Evolutionary conservation across 148 eudicot species (phyloP).

Genomic region (Rhododendron mucronatum): DNA sequence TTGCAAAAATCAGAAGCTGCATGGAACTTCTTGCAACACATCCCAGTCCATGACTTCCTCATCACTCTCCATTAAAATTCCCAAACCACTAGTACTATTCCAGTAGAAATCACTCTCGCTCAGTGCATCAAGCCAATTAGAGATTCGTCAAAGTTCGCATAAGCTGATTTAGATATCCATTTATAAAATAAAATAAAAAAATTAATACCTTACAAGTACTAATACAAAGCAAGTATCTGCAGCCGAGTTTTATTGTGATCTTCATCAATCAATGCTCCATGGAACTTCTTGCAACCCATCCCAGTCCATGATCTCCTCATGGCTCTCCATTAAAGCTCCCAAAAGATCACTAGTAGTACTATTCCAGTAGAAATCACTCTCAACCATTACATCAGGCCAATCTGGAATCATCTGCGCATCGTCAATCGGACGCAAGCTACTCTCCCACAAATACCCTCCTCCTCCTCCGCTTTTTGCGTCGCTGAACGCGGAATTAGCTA

Average conservation of each 20-base stretch:
- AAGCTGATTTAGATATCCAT: not conserved
- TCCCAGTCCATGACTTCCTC: not conserved
- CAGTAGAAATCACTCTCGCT: not conserved
- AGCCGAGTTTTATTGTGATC: not conserved
- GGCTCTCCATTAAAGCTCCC: not conserved
- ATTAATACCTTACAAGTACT: not conserved
- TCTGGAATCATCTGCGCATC: not conserved
- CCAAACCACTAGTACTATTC: not conserved
- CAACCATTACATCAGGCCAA: conserved; percentile 6
- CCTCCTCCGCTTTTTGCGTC: not conserved
- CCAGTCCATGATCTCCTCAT: not conserved
- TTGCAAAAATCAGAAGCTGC: not conserved
- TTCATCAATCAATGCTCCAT: conserved; percentile 3
- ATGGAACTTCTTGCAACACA: not conserved
- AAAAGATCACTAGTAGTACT: not conserved
- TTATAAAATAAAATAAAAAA: not conserved
- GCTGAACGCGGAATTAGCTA: not conserved
- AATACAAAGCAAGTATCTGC: not conserved
- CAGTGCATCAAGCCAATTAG: not conserved
- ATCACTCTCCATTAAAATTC: not conserved
- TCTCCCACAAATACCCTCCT: not conserved
- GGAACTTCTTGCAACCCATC: conserved; percentile 1
- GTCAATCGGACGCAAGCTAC: not conserved
- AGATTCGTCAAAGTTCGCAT: not conserved
- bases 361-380: conserved; percentile 4